Percentiles rank a stretch among this genome's conserved stretches.
Conservation (phyloP, 371 early-diverging fungal species). For the Syncephalastrum monosporum region DNA sequence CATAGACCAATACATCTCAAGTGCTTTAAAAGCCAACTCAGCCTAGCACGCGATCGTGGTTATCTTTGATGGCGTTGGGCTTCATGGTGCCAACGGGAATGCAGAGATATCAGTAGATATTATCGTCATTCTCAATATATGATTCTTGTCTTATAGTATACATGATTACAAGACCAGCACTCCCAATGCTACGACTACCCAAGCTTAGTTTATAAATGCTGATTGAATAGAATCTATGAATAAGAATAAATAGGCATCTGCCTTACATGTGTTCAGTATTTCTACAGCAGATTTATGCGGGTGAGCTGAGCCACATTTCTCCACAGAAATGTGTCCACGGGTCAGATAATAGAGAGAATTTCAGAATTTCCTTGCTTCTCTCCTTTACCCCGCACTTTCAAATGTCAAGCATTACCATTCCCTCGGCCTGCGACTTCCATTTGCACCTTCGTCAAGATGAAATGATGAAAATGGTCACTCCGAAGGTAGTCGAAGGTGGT, state of each 20-base stretch:
- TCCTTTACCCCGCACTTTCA: slow-evolving; percentile 3
- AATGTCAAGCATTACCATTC: slow-evolving; percentile 50
- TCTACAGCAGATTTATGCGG: too few relatives aligned
- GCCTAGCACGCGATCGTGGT: slow-evolving; percentile 3
- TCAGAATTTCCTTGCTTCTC: not conserved
- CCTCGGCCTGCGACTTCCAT: slow-evolving; percentile 89
- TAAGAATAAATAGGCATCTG: too few relatives aligned
- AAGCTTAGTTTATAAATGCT: too few relatives aligned
- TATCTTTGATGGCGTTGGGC: slow-evolving; percentile 35
- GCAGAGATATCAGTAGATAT: not conserved
- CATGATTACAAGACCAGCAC: slow-evolving; percentile 20
- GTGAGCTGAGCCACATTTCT: too few relatives aligned
- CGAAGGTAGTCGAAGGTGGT: slow-evolving; percentile 79
- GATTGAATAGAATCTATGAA: too few relatives aligned
- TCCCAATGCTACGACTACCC: too few relatives aligned
- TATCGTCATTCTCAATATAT: too few relatives aligned
- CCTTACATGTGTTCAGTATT: too few relatives aligned
- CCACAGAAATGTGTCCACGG: too few relatives aligned
- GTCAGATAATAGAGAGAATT: too few relatives aligned
- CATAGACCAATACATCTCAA: slow-evolving; percentile 21
- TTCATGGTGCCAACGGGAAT: slow-evolving; percentile 66
- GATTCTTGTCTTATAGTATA: slow-evolving; percentile 10
- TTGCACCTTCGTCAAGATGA: slow-evolving; percentile 91
- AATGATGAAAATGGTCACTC: slow-evolving; percentile 90
- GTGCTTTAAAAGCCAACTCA: not conserved